Percentiles rank a stretch among this genome's conserved stretches.
These are phyloP conservation scores for Colletotrichum falcatum DNA, from an alignment of 2,329 filamentous ascomycete species.

Conservation along the genomic window DNA sequence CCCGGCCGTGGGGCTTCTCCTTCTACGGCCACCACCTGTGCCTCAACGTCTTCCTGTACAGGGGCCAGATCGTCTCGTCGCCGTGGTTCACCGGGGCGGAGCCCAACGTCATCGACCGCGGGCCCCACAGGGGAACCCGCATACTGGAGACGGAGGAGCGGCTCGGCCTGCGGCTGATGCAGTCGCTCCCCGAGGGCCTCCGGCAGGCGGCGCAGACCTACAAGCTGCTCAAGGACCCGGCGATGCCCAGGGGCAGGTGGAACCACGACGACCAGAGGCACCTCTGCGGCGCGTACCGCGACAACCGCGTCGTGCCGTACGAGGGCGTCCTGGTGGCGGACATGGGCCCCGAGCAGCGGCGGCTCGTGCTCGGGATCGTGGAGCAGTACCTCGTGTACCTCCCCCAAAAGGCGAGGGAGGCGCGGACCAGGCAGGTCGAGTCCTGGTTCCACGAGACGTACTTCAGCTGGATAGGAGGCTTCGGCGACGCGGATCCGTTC, in stretches of 20 bases:
- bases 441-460: conserved; percentile 76
- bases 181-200: conserved; percentile 61
- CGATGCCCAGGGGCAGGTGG: conserved; percentile 77
- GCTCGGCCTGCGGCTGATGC: conserved; percentile 77
- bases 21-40: conserved; percentile 86
- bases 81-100: conserved; percentile 86
- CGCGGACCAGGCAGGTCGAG: conserved; percentile 66
- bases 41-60: conserved; percentile 75
- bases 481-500: conserved; percentile 74
- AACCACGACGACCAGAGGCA: conserved; percentile 86
- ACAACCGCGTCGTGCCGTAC: conserved; percentile 81
- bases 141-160: conserved; percentile 75
- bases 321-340: conserved; percentile 72
- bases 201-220: conserved; percentile 68
- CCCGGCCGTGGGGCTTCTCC: conserved; percentile 75
- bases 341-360: conserved; percentile 62
- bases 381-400: conserved; percentile 77
- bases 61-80: conserved; percentile 73
- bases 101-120: conserved; percentile 78
- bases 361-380: conserved; percentile 68
- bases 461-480: conserved; percentile 83
- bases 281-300: conserved; percentile 80
- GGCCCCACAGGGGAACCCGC: conserved; percentile 70
- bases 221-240: conserved; percentile 69
- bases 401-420: conserved; percentile 64